These are phyloP conservation scores for Quercus dentata DNA, from an alignment of 306 rosid species.

Conservation along the genomic window DNA sequence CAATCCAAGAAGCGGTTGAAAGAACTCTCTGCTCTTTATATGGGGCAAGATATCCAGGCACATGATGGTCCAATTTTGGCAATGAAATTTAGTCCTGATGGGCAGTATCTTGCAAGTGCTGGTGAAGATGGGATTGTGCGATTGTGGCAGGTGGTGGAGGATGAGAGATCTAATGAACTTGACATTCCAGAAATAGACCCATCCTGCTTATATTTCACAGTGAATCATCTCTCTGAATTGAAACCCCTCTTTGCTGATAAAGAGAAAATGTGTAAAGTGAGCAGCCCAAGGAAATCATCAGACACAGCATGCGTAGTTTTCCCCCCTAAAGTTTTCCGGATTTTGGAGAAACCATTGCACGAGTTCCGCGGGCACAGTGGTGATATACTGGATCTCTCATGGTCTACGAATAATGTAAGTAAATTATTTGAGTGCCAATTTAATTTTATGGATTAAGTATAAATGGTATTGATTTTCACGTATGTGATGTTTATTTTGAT, in stretches of 20 bases:
- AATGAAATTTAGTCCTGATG: conserved; percentile 95
- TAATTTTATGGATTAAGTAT: conserved; percentile 7
- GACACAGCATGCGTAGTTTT: conserved; percentile 85
- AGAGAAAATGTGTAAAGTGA: conserved; percentile 53
- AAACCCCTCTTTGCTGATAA: conserved; percentile 67
- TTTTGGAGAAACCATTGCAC: conserved; percentile 77
- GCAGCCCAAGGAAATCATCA: conserved; percentile 55
- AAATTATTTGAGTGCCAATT: conserved; percentile 13
- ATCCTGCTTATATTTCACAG: conserved; percentile 79
- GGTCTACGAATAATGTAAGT: conserved; percentile 94
- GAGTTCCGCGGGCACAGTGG: conserved; percentile 82
- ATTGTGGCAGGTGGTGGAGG: conserved; percentile 88
- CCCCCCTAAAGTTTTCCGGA: conserved; percentile 76
- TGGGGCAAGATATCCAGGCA: conserved; percentile 90
- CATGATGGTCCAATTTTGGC: conserved; percentile 81
- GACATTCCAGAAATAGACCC: conserved; percentile 85
- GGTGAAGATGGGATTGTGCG: conserved; percentile 87
- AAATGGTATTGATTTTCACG: not conserved
- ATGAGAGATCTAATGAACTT: conserved; percentile 66
- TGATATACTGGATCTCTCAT: conserved; percentile 82
- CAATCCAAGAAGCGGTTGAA: conserved; percentile 56
- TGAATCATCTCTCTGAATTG: conserved; percentile 70
- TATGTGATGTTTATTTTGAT: conserved; percentile 9
- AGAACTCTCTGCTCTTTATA: conserved; percentile 84
- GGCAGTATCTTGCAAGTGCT: conserved; percentile 90